Conservation (phyloP, 805 yeast genomes). For the Barnettozyma wickerhamii region DNA sequence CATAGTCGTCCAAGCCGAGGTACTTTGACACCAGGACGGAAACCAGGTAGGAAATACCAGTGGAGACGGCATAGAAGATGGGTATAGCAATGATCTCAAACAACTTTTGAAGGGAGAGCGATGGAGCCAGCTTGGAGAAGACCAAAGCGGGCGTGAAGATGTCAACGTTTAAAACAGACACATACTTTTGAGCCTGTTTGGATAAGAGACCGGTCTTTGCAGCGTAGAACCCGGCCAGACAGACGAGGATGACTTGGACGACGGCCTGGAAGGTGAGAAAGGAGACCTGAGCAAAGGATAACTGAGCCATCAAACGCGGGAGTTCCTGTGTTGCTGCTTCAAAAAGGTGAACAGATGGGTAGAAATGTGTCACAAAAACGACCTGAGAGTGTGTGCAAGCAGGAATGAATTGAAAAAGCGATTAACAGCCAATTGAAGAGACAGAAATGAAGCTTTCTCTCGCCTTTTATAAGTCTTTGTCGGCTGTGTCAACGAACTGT, state of each 20-base stretch:
- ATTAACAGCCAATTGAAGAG: too few relatives aligned
- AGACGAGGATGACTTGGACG: constrained; percentile 80
- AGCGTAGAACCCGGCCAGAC: constrained; percentile 82
- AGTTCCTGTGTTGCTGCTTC: not conserved
- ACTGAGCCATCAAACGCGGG: constrained; percentile 7
- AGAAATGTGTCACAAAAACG: too few relatives aligned
- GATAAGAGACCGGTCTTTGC: constrained; percentile 69
- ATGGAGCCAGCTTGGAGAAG: constrained; percentile 70
- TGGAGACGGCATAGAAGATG: constrained; percentile 74
- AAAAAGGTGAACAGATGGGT: too few relatives aligned
- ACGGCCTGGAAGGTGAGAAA: constrained; percentile 89
- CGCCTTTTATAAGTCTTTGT: too few relatives aligned
- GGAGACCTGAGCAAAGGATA: constrained; percentile 28
- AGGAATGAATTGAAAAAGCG: too few relatives aligned
- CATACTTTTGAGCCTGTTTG: constrained; percentile 68
- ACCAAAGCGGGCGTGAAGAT: constrained; percentile 94
- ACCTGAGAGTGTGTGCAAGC: too few relatives aligned
- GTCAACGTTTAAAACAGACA: constrained; percentile 80
- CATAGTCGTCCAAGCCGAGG: constrained; percentile 62
- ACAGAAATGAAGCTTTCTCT: too few relatives aligned
- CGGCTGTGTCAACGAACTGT: too few relatives aligned
- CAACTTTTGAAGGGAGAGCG: constrained; percentile 69
- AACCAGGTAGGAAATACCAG: constrained; percentile 65
- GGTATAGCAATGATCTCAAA: constrained; percentile 83
- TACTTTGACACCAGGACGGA: constrained; percentile 52